A percentile compares a stretch with the other conserved stretches of the same genome.
phyloP scores from a whole-genome alignment of 768 basidiomycete genomes.

The Leccinum subtestaceum region DNA sequence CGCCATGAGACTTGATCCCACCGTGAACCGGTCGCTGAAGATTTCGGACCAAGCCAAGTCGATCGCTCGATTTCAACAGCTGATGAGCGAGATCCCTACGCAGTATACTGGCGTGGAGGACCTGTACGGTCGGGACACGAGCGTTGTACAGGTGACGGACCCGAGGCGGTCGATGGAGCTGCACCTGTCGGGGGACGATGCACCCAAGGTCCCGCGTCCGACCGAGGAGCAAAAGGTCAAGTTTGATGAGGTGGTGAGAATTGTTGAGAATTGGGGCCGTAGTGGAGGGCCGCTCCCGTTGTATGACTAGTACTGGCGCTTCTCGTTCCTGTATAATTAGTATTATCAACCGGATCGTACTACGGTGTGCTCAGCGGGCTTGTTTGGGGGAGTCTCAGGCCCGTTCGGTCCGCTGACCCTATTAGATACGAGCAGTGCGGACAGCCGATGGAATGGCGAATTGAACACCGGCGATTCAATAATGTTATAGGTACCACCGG shows the following conservation, averaged over 20 bases:
- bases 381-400: neutral
- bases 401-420: neutral
- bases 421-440: neutral
- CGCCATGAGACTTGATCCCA: slow-evolving; percentile 46
- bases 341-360: neutral
- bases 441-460: neutral
- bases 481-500: too few relatives aligned
- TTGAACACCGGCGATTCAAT: neutral
- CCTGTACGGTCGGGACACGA: slow-evolving; percentile 65
- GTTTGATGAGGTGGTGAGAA: slow-evolving; percentile 67
- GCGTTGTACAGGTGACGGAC: slow-evolving; percentile 52
- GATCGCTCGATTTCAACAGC: slow-evolving; percentile 44
- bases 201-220: slow-evolving; percentile 49
- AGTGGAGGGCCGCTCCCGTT: neutral
- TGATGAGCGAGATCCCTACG: slow-evolving; percentile 49
- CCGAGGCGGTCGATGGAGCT: neutral
- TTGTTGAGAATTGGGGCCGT: slow-evolving; percentile 50
- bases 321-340: neutral
- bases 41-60: slow-evolving; percentile 3
- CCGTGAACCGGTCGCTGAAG: slow-evolving; percentile 38
- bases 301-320: neutral
- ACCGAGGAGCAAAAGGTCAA: slow-evolving; percentile 60
- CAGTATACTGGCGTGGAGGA: slow-evolving; percentile 55
- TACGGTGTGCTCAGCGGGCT: neutral
- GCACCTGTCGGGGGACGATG: slow-evolving; percentile 47